Evolutionary conservation across 1,139 yeast genomes (phyloP).

Genomic region (Suhomyces chickasaworum): DNA sequence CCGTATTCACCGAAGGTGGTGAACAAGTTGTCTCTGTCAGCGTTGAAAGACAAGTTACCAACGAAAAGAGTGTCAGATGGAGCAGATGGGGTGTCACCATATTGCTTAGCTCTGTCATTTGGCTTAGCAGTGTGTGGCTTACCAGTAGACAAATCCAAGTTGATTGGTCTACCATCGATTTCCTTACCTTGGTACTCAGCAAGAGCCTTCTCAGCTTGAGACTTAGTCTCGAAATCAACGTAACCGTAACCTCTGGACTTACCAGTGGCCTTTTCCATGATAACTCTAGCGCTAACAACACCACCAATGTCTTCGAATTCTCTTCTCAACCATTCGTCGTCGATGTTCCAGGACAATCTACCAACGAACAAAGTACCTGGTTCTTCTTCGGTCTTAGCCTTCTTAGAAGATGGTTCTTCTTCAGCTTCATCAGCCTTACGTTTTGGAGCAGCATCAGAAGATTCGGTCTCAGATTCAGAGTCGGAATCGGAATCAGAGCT

Average conservation of each 20-base stretch:
- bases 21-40: conserved; percentile 75
- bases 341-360: conserved; percentile 95
- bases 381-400: conserved; percentile 45
- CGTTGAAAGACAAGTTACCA: conserved; percentile 93
- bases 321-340: conserved; percentile 87
- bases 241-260: conserved; percentile 98
- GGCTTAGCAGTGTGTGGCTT: conserved; percentile 63
- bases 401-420: conserved; percentile 41
- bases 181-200: conserved; percentile 86
- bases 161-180: conserved; percentile 95
- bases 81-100: conserved; percentile 84
- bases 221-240: conserved; percentile 83
- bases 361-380: conserved; percentile 94
- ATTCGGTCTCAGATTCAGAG: conserved; percentile 28
- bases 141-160: conserved; percentile 87
- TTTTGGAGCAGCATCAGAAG: conserved; percentile 26
- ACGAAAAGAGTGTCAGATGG: conserved; percentile 95
- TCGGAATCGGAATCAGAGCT: conserved; percentile 29
- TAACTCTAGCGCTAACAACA: conserved; percentile 85
- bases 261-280: conserved; percentile 89
- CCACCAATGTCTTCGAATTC: conserved; percentile 87
- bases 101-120: conserved; percentile 79
- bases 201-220: conserved; percentile 86
- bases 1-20: conserved; percentile 77
- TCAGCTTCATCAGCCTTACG: conserved; percentile 39